Evolutionary conservation across 1,284 basidiomycete genomes (phyloP).

Genomic region (Austroboletus novae-zelandiae): DNA sequence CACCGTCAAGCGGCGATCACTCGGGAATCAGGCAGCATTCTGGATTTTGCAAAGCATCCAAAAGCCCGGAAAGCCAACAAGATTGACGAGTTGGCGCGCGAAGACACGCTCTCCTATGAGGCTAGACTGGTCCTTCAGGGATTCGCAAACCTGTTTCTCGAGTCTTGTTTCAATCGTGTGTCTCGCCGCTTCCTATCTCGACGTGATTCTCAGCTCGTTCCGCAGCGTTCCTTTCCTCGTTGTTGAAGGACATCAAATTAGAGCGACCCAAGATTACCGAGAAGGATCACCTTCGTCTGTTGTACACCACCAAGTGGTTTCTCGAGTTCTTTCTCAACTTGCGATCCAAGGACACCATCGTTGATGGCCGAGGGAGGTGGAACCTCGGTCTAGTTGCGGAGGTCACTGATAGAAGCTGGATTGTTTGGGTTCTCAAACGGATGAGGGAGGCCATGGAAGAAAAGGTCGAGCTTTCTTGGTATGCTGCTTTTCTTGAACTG

Average conservation of each 20-base stretch:
- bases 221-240: conserved; percentile 75
- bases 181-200: conserved; percentile 13
- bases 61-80: conserved; percentile 62
- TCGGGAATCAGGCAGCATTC: conserved; percentile 68
- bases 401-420: conserved; percentile 82
- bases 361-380: conserved; percentile 43
- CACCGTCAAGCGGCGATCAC: conserved; percentile 83
- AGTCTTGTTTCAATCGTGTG: conserved; percentile 85
- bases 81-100: conserved; percentile 69
- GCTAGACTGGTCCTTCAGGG: conserved; percentile 67
- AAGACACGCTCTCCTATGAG: conserved; percentile 72
- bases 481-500: conserved; percentile 7
- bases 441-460: conserved; percentile 88
- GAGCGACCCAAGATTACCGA: conserved; percentile 88
- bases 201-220: conserved; percentile 8
- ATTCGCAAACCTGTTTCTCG: conserved; percentile 71
- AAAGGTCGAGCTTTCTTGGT: conserved; percentile 53
- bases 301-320: conserved; percentile 85
- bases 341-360: conserved; percentile 43
- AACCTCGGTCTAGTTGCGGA: conserved; percentile 78
- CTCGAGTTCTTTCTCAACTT: conserved; percentile 81
- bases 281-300: conserved; percentile 83
- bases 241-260: conserved; percentile 91
- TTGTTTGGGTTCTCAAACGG: conserved; percentile 85
- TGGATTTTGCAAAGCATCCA: conserved; percentile 78